Percentiles rank a stretch among this genome's conserved stretches.
phyloP scores from a whole-genome alignment of 306 rosid genomes.

The Astragalus glycyphyllos region DNA sequence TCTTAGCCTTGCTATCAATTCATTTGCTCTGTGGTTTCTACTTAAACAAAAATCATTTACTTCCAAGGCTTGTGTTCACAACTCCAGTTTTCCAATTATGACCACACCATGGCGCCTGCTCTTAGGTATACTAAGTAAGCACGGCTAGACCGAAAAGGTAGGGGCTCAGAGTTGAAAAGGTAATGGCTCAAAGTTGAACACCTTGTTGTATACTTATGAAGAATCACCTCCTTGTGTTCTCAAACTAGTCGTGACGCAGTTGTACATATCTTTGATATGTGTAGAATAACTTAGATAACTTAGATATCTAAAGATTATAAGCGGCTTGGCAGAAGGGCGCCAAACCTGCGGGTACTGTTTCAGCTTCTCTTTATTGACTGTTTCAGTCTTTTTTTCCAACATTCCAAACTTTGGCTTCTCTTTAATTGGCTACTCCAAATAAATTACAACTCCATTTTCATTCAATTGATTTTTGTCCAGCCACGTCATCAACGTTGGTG shows the following conservation, averaged over 20 bases:
- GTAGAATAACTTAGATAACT: not conserved
- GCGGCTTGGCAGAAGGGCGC: no score
- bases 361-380: no score
- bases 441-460: no score
- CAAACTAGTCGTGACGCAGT: no score
- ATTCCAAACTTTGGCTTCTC: no score
- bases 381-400: no score
- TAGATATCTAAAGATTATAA: no score
- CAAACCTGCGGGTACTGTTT: no score
- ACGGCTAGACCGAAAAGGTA: not conserved
- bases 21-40: not conserved
- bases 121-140: not conserved
- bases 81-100: not conserved
- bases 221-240: conserved; percentile 4
- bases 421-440: no score
- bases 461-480: no score
- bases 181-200: conserved; percentile 2
- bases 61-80: not conserved
- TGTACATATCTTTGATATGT: no score
- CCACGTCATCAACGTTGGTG: no score
- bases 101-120: not conserved
- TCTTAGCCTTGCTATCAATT: not conserved
- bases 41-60: not conserved
- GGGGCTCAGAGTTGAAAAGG: not conserved
- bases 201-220: not conserved